These are phyloP conservation scores for Populus deltoides DNA, from an alignment of 345 rosid species.

Conservation along the genomic window DNA sequence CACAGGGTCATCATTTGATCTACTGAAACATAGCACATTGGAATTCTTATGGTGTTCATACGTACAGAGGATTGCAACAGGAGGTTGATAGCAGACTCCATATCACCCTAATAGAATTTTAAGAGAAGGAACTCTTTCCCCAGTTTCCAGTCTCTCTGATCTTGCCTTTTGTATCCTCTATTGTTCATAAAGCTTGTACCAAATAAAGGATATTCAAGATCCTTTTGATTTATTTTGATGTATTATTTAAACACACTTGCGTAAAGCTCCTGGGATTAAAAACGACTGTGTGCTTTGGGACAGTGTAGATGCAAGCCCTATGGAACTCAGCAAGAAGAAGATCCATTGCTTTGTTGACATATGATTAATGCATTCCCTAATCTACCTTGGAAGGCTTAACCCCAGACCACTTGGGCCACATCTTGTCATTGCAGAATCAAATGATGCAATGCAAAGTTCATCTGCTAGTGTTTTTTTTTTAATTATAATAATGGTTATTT, in stretches of 20 bases:
- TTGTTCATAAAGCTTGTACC: background rate
- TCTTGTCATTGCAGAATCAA: background rate
- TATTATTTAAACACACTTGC: background rate
- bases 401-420: background rate
- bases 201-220: background rate
- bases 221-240: background rate
- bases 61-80: background rate
- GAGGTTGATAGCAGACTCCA: background rate
- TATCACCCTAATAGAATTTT: background rate
- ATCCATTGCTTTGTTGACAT: slow-evolving; percentile 44
- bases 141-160: background rate
- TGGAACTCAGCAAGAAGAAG: slow-evolving; percentile 84
- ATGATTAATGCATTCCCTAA: background rate
- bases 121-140: background rate
- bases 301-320: slow-evolving; percentile 79
- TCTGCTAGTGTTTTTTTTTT: no score
- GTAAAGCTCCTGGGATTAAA: background rate
- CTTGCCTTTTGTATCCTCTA: background rate
- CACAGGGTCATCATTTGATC: background rate
- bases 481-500: no score
- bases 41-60: background rate
- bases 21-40: background rate
- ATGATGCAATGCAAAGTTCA: background rate
- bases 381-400: background rate
- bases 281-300: slow-evolving; percentile 75